Evolutionary conservation across 352 stramenopile species (phyloP).

Genomic region (Phytopythium litorale): DNA sequence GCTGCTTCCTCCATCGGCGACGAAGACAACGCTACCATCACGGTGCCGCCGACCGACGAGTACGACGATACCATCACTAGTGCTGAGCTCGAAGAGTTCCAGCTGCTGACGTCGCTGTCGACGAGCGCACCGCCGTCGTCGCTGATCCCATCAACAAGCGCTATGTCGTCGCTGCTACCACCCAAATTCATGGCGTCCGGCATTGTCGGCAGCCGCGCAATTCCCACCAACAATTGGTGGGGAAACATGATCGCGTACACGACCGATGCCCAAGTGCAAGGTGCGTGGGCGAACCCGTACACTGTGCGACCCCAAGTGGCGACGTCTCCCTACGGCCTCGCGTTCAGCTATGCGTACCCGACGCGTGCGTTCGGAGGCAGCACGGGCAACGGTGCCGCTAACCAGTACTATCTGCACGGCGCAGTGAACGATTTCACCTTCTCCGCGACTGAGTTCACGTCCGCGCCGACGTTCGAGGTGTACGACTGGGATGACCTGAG

Average conservation of each 20-base stretch:
- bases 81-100: background rate
- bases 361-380: slow-evolving; percentile 41
- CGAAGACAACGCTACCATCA: background rate
- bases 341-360: slow-evolving; percentile 51
- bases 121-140: background rate
- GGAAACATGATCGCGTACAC: slow-evolving; percentile 58
- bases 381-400: slow-evolving; percentile 40
- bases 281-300: slow-evolving; percentile 69
- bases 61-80: background rate
- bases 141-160: slow-evolving; percentile 14
- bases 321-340: slow-evolving; percentile 38
- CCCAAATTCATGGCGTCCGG: slow-evolving; percentile 51
- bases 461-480: slow-evolving; percentile 28
- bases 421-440: slow-evolving; percentile 46
- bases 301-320: slow-evolving; percentile 36
- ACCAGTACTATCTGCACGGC: slow-evolving; percentile 49
- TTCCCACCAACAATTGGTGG: slow-evolving; percentile 77
- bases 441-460: slow-evolving; percentile 45
- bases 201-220: slow-evolving; percentile 33
- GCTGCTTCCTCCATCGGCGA: background rate
- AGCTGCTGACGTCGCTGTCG: slow-evolving; percentile 1
- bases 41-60: background rate
- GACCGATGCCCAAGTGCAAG: slow-evolving; percentile 24
- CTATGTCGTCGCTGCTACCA: slow-evolving; percentile 30
- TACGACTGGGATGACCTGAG: slow-evolving; percentile 49